These are phyloP conservation scores for Abortiporus biennis DNA, from an alignment of 1,284 basidiomycete species.

Conservation along the genomic window DNA sequence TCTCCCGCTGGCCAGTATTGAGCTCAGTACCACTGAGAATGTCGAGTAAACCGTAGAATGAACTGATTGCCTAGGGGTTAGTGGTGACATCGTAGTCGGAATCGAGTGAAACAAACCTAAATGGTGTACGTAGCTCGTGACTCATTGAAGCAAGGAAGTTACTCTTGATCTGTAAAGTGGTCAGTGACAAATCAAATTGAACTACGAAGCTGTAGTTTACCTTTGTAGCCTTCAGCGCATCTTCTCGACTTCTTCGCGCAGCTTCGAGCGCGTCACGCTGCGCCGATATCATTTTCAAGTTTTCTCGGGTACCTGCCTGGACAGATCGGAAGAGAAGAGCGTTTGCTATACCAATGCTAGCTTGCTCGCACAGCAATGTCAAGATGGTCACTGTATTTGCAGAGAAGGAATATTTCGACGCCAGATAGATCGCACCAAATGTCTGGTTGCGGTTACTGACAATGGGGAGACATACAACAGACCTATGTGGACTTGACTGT, in stretches of 20 bases:
- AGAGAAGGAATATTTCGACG: constrained; percentile 59
- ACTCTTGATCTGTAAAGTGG: constrained; percentile 52
- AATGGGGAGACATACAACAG: constrained; percentile 63
- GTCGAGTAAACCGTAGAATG: constrained; percentile 67
- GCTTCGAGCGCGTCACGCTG: constrained; percentile 62
- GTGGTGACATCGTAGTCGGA: neutral
- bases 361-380: constrained; percentile 64
- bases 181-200: neutral
- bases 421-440: constrained; percentile 40
- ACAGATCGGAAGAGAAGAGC: constrained; percentile 68
- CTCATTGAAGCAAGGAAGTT: constrained; percentile 74
- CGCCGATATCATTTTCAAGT: constrained; percentile 66
- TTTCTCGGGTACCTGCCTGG: constrained; percentile 62
- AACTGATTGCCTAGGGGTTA: constrained; percentile 30
- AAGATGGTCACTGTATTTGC: constrained; percentile 54
- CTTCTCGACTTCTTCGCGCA: constrained; percentile 60
- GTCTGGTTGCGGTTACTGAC: constrained; percentile 69
- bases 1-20: constrained; percentile 59
- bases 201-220: constrained; percentile 23
- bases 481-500: constrained; percentile 47
- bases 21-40: constrained; percentile 61
- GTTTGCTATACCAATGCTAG: constrained; percentile 66
- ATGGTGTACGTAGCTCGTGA: constrained; percentile 66
- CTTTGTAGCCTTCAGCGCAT: constrained; percentile 67
- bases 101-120: constrained; percentile 37